Conservation (phyloP, 768 basidiomycete species). For the Crassisporium funariophilum region DNA sequence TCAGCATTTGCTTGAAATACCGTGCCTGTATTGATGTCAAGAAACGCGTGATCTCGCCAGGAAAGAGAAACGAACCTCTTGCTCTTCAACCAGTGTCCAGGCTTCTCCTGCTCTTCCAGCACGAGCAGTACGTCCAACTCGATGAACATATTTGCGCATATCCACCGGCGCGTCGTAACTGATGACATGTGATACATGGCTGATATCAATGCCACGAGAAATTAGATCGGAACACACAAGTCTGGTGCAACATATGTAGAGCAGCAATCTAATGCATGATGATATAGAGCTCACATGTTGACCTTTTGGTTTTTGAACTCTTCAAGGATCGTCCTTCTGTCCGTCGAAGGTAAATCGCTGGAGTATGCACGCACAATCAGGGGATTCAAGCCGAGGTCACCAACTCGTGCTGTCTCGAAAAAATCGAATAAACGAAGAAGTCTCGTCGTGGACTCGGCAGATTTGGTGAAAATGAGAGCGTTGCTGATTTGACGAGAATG, state of each 20-base stretch:
- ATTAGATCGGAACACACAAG: slow-evolving; percentile 97
- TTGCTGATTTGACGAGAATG: slow-evolving; percentile 61
- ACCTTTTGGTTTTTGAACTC: slow-evolving; percentile 82
- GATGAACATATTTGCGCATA: slow-evolving; percentile 97
- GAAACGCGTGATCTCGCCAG: neutral
- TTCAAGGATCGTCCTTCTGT: slow-evolving; percentile 77
- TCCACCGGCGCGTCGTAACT: slow-evolving; percentile 97
- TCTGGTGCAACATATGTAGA: slow-evolving; percentile 40
- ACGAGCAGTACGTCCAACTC: slow-evolving; percentile 93
- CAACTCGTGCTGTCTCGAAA: slow-evolving; percentile 59
- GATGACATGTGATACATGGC: slow-evolving; percentile 88
- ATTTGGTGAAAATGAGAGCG: slow-evolving; percentile 95
- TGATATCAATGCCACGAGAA: slow-evolving; percentile 94
- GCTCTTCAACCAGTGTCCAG: slow-evolving; percentile 95
- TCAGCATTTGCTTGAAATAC: slow-evolving; percentile 85
- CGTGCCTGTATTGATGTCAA: slow-evolving; percentile 56
- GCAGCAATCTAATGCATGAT: neutral
- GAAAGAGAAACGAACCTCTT: slow-evolving; percentile 57
- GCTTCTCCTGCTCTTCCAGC: slow-evolving; percentile 88
- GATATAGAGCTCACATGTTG: slow-evolving; percentile 63
- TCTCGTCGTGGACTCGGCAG: slow-evolving; percentile 84
- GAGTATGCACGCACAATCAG: slow-evolving; percentile 76
- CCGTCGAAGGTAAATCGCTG: slow-evolving; percentile 73
- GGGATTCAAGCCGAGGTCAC: slow-evolving; percentile 18
- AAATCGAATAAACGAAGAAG: slow-evolving; percentile 81